Percentiles rank a stretch among this genome's conserved stretches.
phyloP scores from a whole-genome alignment of 1,284 basidiomycete genomes.

The Megacollybia platyphylla region DNA sequence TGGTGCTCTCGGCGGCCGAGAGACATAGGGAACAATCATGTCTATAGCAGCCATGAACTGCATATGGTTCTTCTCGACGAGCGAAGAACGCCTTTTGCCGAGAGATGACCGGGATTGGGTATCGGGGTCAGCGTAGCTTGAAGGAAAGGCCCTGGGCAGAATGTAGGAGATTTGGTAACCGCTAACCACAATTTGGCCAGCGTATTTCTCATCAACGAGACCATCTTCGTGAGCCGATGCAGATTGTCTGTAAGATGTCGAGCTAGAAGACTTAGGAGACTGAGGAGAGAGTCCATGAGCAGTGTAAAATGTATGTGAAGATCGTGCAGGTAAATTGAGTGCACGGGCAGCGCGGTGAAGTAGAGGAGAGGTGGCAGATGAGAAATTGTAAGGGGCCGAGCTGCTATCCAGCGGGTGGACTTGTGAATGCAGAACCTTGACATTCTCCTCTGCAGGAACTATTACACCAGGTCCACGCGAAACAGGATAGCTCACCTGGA shows the following conservation, averaged over 20 bases:
- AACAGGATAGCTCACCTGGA: conserved; percentile 33
- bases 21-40: conserved; percentile 58
- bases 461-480: not conserved
- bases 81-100: conserved; percentile 33
- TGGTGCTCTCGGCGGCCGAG: conserved; percentile 53
- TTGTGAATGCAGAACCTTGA: conserved; percentile 57
- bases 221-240: not conserved
- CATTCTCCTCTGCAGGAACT: conserved; percentile 48
- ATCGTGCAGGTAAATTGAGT: conserved; percentile 50
- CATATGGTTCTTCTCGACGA: conserved; percentile 40
- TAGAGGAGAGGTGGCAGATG: conserved; percentile 45
- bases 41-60: conserved; percentile 72
- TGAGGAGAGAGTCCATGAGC: conserved; percentile 31
- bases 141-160: conserved; percentile 59
- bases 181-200: conserved; percentile 63
- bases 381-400: conserved; percentile 64
- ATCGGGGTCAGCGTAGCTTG: conserved; percentile 22
- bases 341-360: conserved; percentile 57
- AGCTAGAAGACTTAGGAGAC: conserved; percentile 22
- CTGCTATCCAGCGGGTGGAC: conserved; percentile 60
- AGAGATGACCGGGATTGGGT: conserved; percentile 20
- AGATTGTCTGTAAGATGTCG: conserved; percentile 16
- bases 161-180: conserved; percentile 67
- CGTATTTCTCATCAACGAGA: conserved; percentile 24
- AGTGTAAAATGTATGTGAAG: conserved; percentile 43